Evolutionary conservation across 805 yeast genomes (phyloP), one percentile per base, ranked within the genome.

Genomic region (Candida quercuum): DNA sequence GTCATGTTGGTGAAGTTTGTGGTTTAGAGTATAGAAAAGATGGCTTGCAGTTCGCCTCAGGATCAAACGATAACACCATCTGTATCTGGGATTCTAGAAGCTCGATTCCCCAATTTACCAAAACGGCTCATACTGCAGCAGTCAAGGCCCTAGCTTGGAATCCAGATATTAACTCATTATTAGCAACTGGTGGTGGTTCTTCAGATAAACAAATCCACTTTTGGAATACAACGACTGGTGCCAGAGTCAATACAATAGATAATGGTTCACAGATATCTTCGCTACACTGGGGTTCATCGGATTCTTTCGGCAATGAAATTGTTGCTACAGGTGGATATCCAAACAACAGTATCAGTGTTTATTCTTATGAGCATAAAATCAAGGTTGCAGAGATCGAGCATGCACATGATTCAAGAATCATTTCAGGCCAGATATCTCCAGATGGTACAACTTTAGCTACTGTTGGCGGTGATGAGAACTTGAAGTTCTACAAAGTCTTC

Each of bases 141-240:
- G 96, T 91, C 5, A 93, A 93, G 61, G 97, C 98, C 2, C 60
- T 93, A 34, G 79, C 91, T 8, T 91, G 97, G 96, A 84, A 95
- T 56, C 98, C 98, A 2, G 82, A 82, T 57, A 91, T 86, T 49
- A 66, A 65, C 22, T 81, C 84, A 42, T 61, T 89, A 37, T 68
- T 91, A 36, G 97, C 97, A n/a, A 83, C 96, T 3, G 99, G 98
- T 6, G 99, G 99, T 36, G 99, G 99, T 13, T 82, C 95, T 11
- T 74, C 85, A 23, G 97, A 93, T 61, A 82, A 79, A 56, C 75
- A 81, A 33, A 85, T 91, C 41, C 91, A 91, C 61, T 86, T 93
- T 62, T 93, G 98, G 98, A 93, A 93, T 61, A 78, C 96, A 3
- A 76, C 86, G 15, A 86, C 94, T 0, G 99, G 98, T 2, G 77